Base-by-base conservation (phyloP, 164 flowering plant species). In the Paratinospora sagittata region DNA sequence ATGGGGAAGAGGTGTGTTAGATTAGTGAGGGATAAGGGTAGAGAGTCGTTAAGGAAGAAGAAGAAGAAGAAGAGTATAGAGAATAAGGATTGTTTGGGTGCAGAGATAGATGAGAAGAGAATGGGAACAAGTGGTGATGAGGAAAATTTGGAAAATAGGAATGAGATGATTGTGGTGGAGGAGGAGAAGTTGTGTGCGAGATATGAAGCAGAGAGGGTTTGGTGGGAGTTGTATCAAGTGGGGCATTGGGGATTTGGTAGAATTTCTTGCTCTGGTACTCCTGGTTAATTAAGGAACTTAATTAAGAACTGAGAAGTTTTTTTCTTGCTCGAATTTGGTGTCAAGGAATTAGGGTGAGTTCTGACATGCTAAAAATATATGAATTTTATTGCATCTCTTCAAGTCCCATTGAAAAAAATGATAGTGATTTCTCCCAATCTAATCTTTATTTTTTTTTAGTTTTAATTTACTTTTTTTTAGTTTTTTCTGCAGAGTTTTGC, bases 221-320 rank as follows among this genome's bases (percentile, higher is more conserved):
- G 91, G 91, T 81, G 85, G 39, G 93, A 89, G 75, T 67, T 89
- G 80, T 81, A 83, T 63, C 83, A 86, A 70, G 76, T 85, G 55
- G 92, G 89, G 43, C 96, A 90, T 73, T 73, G 86, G 86, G 89
- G 89, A 52, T 91, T 73, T 67, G 75, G 75, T 16, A 73, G 75
- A 13, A 86, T 91, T 69, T 89, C 97, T 4, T 87, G 84, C 71
- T 77, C 85, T 73, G 92, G 85, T 36, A 72, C 66, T 73, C 75
- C 72, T 19, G 81, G 80, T 37, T 36, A 67, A 74, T 65, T 76
- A 76, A 61, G 68, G 68, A 13, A 76, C 74, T 71, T 49, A 17
- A 52, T 11, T 17, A 49, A 13, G 17, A 52, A n/a, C n/a, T 17
- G 36, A 33, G 23, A 16, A 27, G 6, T 27, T 33, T 63, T 49